Base-by-base conservation (phyloP, 768 basidiomycete species). In the Leucogyrophana mollusca region DNA sequence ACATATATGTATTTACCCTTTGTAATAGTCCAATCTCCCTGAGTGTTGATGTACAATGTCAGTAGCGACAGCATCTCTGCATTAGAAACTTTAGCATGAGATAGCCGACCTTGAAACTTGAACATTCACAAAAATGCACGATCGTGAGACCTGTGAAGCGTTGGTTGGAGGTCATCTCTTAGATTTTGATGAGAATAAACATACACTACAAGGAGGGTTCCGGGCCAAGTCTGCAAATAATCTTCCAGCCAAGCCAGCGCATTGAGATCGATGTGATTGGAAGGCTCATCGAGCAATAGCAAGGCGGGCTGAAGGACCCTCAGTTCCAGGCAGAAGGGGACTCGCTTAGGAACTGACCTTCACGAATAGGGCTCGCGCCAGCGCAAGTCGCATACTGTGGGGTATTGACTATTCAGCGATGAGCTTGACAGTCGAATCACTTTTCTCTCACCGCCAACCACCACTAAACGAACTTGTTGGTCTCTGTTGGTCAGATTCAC, bases 41-140 rank as follows among this genome's bases (percentile, higher is more conserved):
- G 87, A 93, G 64, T 97, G 94, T 65, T 91, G 93, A 64, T 96
- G 92, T n/a, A 97, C 80, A 54, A 99, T 97, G 64, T 99, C 96
- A 14, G 96, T 98, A 3, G 96, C 95, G 30, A 98, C 91, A 13
- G 90, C 88, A 65, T 98, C 95, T 45, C 87, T 90, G 25, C 9
- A 41, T 32, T 10, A 52, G 20, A 23, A 24, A 40, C 38, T 9
- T 34, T 40, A 52, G 40, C 36, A 23, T 30, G 20, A 22, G 7
- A 23, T 18, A 18, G 10, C 13, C 4, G 23, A 32, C 33, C 32
- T 4, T 16, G 33, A 13, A 16, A 20, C 4, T 22, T 17, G 9
- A 36, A 21, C 16, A 61, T 81, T 56, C 57, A 89, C 84, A 97
- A 70, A 80, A 97, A 97, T 27, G 94, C 91, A 59, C 96, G 86